A percentile compares a stretch with the other conserved stretches of the same genome.
Evolutionary conservation across 768 basidiomycete genomes (phyloP).

Genomic region (Psilocybe sp.): DNA sequence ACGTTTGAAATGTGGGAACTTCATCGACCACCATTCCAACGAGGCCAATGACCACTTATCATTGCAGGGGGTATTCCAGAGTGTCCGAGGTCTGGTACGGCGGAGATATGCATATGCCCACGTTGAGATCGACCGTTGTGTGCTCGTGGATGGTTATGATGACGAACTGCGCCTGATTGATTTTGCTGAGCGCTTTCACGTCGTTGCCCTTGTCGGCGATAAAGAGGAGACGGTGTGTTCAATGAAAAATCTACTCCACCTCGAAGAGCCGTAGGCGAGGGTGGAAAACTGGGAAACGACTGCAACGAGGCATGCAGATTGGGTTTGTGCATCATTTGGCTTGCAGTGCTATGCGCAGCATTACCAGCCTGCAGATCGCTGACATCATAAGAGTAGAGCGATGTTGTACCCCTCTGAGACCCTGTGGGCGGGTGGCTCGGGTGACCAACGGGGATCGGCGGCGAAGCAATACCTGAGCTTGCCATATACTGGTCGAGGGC

Average conservation of each 20-base stretch:
- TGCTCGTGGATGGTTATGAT: conserved; percentile 15
- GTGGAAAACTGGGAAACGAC: conserved; percentile 8
- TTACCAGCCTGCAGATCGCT: not conserved
- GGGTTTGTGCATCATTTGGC: not conserved
- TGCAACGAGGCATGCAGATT: not conserved
- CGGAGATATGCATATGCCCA: conserved; percentile 14
- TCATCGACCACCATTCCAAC: conserved; percentile 28
- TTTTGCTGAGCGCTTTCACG: conserved; percentile 14
- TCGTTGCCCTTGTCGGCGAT: conserved; percentile 19
- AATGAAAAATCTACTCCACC: conserved; percentile 8
- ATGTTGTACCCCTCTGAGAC: conserved; percentile 15
- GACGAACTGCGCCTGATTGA: conserved; percentile 6
- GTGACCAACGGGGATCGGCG: conserved; percentile 10
- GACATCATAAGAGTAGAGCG: conserved; percentile 9
- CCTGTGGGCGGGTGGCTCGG: conserved; percentile 12
- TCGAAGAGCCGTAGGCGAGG: conserved; percentile 7
- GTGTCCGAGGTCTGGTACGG: conserved; percentile 13
- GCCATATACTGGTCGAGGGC: conserved; percentile 70
- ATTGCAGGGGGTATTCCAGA: conserved; percentile 12
- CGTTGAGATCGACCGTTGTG: conserved; percentile 15
- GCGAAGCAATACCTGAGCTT: conserved; percentile 28
- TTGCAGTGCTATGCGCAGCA: not conserved
- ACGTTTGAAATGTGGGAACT: not conserved
- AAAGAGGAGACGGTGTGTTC: conserved; percentile 13
- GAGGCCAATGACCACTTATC: conserved; percentile 27